phyloP scores from a whole-genome alignment of 306 rosid species.

The Bauhinia variegata region DNA sequence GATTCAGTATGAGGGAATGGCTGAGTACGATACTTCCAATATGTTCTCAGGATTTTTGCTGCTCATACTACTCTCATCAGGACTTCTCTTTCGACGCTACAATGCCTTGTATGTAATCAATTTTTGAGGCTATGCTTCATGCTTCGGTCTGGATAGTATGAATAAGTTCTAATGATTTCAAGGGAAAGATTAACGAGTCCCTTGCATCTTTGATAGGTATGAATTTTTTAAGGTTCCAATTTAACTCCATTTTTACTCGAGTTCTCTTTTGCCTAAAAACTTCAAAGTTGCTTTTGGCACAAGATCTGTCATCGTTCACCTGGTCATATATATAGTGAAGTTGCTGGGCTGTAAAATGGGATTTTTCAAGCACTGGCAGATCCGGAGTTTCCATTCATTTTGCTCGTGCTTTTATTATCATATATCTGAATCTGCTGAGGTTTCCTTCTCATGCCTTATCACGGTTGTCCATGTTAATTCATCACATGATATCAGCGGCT shows the following conservation, averaged over 20 bases:
- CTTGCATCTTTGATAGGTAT: slow-evolving; percentile 36
- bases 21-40: slow-evolving; percentile 41
- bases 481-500: slow-evolving; percentile 30
- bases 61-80: slow-evolving; percentile 27
- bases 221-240: slow-evolving; percentile 25
- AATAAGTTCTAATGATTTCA: slow-evolving; percentile 42
- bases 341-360: no score
- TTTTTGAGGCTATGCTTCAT: slow-evolving; percentile 51
- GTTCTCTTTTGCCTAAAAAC: no score
- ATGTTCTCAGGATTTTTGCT: slow-evolving; percentile 16
- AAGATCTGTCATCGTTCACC: no score
- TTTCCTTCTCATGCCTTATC: slow-evolving; percentile 38
- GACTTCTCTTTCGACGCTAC: slow-evolving; percentile 34
- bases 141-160: slow-evolving; percentile 42
- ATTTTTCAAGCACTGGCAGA: slow-evolving; percentile 13
- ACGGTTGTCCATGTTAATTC: slow-evolving; percentile 6
- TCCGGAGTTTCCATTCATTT: slow-evolving; percentile 13
- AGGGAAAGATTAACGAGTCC: slow-evolving; percentile 40
- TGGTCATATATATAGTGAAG: no score
- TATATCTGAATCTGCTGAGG: slow-evolving; percentile 38
- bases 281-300: no score
- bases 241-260: slow-evolving; percentile 9
- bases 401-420: slow-evolving; percentile 15
- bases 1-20: slow-evolving; percentile 38
- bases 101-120: slow-evolving; percentile 40